Evolutionary conservation across 176 grass and related monocot genomes (phyloP).

Genomic region (Hsuehochloa calcarea): DNA sequence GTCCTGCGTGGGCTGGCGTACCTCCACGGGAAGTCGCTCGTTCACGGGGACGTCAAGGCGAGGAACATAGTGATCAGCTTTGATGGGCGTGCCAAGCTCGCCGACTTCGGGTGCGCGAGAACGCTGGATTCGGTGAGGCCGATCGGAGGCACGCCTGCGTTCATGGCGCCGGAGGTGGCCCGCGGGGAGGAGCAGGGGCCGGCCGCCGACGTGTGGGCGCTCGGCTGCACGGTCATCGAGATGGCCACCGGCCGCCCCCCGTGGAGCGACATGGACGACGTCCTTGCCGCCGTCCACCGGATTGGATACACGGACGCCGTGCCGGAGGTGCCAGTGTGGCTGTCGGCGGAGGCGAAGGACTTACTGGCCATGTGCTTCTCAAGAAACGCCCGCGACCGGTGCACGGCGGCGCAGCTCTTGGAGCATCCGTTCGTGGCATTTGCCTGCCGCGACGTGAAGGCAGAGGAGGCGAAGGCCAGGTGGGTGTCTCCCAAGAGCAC

Average conservation of each 20-base stretch:
- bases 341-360: constrained; percentile 50
- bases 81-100: constrained; percentile 61
- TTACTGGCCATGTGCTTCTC: constrained; percentile 57
- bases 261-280: constrained; percentile 38
- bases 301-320: constrained; percentile 69
- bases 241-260: constrained; percentile 69
- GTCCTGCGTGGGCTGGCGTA: constrained; percentile 60
- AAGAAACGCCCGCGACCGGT: constrained; percentile 43
- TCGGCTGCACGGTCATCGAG: constrained; percentile 76
- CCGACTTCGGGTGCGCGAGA: constrained; percentile 75
- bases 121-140: not conserved
- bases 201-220: constrained; percentile 75
- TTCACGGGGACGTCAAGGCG: constrained; percentile 79
- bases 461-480: not conserved
- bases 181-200: constrained; percentile 72
- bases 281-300: constrained; percentile 54
- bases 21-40: constrained; percentile 54
- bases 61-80: constrained; percentile 63
- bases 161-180: constrained; percentile 1
- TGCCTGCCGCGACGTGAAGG: not conserved
- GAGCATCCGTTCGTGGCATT: constrained; percentile 59
- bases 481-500: constrained; percentile 76
- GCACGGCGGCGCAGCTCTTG: constrained; percentile 49
- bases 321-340: constrained; percentile 52
- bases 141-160: constrained; percentile 71